A percentile compares a stretch with the other conserved stretches of the same genome.
Evolutionary conservation across 257 asterid genomes (phyloP).

Genomic region (Nicotiana obtusifolia): DNA sequence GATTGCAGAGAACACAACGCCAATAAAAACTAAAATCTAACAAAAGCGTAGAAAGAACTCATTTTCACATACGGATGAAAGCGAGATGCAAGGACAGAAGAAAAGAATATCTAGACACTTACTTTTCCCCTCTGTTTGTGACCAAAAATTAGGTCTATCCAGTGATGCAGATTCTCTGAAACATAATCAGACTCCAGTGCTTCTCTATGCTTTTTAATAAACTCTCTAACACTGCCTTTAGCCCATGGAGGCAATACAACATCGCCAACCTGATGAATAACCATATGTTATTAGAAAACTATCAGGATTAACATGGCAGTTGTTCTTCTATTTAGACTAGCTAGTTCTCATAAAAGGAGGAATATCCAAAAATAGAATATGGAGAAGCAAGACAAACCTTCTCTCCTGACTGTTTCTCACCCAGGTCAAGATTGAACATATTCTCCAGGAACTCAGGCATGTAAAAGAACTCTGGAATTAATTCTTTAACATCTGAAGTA

Average conservation of each 20-base stretch:
- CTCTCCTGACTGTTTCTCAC: constrained; percentile 99
- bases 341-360: background rate
- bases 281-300: constrained; percentile 19
- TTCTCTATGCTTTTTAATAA: constrained; percentile 88
- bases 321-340: background rate
- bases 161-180: constrained; percentile 93
- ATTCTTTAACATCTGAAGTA: constrained; percentile 98
- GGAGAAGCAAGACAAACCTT: constrained; percentile 51
- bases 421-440: constrained; percentile 85
- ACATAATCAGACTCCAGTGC: constrained; percentile 98
- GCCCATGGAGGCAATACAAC: constrained; percentile 97
- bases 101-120: constrained; percentile 18
- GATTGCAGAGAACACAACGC: background rate
- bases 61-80: background rate
- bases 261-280: constrained; percentile 72
- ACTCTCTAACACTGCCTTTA: constrained; percentile 85
- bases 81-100: constrained; percentile 1
- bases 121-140: constrained; percentile 97
- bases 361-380: background rate
- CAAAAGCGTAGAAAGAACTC: background rate
- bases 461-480: constrained; percentile 95
- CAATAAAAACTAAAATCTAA: background rate
- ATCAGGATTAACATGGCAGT: background rate
- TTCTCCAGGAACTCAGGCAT: constrained; percentile 94
- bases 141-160: constrained; percentile 99